phyloP scores from a whole-genome alignment of 371 early-diverging fungal genomes.

The Apophysomyces sp. region DNA sequence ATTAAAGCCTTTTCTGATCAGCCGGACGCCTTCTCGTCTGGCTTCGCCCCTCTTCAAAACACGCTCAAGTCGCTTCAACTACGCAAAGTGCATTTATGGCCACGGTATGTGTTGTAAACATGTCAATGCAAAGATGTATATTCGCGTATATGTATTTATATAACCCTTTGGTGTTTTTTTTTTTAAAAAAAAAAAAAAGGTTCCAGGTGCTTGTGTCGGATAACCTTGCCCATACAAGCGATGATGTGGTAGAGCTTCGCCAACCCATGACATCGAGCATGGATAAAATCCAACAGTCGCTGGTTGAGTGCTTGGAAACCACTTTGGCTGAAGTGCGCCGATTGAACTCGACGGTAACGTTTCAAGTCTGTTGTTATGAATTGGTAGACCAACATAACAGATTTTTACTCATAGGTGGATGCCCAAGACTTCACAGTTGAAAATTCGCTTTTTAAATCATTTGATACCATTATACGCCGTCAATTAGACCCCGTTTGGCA shows the following conservation, averaged over 20 bases:
- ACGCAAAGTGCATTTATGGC: conserved; percentile 88
- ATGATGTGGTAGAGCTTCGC: conserved; percentile 77
- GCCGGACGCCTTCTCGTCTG: conserved; percentile 73
- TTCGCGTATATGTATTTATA: neutral
- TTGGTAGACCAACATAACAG: too few relatives aligned
- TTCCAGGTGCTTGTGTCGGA: conserved; percentile 75
- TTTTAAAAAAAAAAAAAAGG: too few relatives aligned
- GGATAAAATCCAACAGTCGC: conserved; percentile 80
- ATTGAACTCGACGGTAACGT: conserved; percentile 54
- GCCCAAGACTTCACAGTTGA: conserved; percentile 83
- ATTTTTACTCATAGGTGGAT: too few relatives aligned
- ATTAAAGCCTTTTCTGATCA: conserved; percentile 94
- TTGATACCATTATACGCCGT: conserved; percentile 71
- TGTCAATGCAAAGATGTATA: neutral
- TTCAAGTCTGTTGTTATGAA: too few relatives aligned
- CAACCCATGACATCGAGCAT: conserved; percentile 81
- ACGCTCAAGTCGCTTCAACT: conserved; percentile 78
- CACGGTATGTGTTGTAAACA: conserved; percentile 49
- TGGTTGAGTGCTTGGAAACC: conserved; percentile 84
- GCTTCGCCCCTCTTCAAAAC: conserved; percentile 87
- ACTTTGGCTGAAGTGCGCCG: conserved; percentile 79
- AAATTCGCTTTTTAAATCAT: conserved; percentile 79
- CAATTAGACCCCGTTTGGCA: conserved; percentile 93
- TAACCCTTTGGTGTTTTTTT: too few relatives aligned
- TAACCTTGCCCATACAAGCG: conserved; percentile 51